Conservation (phyloP, 2,329 filamentous ascomycete species). For the Sarocladium brachiariae region DNA sequence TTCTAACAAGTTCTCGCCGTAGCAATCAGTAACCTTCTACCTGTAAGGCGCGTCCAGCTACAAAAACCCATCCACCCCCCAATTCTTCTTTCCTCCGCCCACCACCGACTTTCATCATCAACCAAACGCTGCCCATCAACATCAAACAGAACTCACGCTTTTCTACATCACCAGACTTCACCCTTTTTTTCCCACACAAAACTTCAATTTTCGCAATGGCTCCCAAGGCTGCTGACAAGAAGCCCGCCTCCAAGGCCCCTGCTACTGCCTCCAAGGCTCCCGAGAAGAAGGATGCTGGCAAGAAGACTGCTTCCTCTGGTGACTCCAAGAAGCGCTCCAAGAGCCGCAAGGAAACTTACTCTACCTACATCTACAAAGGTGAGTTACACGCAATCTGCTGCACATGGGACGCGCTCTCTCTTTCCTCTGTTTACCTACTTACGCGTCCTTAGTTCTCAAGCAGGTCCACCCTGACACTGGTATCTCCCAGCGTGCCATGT, state of each 20-base stretch:
- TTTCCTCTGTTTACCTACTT: constrained; percentile 13
- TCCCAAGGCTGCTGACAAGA: constrained; percentile 98
- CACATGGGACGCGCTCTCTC: too few species aligned
- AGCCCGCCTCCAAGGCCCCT: constrained; percentile 96
- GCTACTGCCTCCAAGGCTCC: constrained; percentile 61
- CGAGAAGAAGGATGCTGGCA: constrained; percentile 99
- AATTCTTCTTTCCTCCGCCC: constrained; percentile 37
- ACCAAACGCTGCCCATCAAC: constrained; percentile 22
- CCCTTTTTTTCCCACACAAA: constrained; percentile 13
- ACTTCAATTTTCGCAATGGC: constrained; percentile 63
- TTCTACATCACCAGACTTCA: constrained; percentile 12
- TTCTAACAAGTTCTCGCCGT: constrained; percentile 11
- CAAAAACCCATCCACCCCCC: constrained; percentile 52
- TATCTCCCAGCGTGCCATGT: constrained; percentile 99
- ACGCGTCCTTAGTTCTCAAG: constrained; percentile 71
- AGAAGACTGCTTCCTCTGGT: constrained; percentile 94
- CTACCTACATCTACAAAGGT: constrained; percentile 99
- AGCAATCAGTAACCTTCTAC: constrained; percentile 52
- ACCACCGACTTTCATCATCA: constrained; percentile 32
- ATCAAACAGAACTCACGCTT: constrained; percentile 13
- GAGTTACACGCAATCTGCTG: constrained; percentile 21
- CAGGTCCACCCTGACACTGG: constrained; percentile 99
- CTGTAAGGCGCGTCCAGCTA: constrained; percentile 48
- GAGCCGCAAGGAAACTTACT: constrained; percentile 99
- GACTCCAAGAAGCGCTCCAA: constrained; percentile 99